Base-by-base conservation (phyloP, 1,284 basidiomycete species). In the Microbotryum silenes-acaulis region DNA sequence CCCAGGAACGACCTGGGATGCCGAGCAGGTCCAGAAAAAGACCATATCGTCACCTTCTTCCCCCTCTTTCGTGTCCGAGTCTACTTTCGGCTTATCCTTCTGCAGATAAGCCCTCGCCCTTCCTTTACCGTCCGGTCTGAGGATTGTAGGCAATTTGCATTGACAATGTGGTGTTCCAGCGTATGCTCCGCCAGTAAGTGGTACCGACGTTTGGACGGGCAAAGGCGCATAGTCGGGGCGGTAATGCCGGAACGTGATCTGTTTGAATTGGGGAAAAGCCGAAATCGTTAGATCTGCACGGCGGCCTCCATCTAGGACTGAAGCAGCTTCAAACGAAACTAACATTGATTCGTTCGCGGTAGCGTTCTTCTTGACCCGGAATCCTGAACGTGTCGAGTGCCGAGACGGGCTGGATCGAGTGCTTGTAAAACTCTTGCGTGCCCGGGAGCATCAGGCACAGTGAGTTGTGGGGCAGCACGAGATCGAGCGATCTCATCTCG, bases 381-480 rank as follows among this genome's bases (percentile, higher is more conserved):
- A 71, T 5, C 47, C 60, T 59, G 50, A 69, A 70, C 1, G 67
- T 51, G 51, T 71, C 70, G 54, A 72, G 66, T 25, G 61, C 63
- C 23, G 53, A 48, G 12, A 68, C 51, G 1, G 67, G 69, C 48
- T 69, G 70, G 4, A 68, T 50, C 7, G 74, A 76, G 64, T 79
- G 78, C 66, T 96, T 96, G 78, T 86, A 97, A 23, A 80, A 79
- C 75, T 97, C 91, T 78, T 97, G 92, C 65, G 85, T 87, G 2
- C 87, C 86, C 0, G 88, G 88, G 68, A 92, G 88, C 92, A 97
- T 97, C 70, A 94, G 87, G n/a, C 83, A 80, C 42, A 91, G 78
- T 85, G 87, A 89, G 73, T 96, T 96, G 72, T 96, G 91, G 6
- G 82, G 75, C 27, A 96, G 76, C 14, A 85, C 84, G 25, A 94